Conservation (phyloP, 257 asterid species). For the Jacaranda copaia region DNA sequence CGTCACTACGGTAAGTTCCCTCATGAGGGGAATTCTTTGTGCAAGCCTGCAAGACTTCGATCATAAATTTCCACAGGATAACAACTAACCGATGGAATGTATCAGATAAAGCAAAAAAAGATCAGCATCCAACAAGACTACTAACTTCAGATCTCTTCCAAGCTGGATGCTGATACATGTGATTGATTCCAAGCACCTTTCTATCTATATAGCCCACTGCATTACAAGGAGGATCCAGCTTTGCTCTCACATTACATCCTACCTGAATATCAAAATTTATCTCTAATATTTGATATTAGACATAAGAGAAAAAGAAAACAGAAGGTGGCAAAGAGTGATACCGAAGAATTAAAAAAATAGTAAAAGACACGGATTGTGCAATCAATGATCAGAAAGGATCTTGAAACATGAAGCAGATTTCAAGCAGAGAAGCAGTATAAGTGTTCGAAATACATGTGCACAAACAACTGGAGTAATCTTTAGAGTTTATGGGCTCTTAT, state of each 20-base stretch:
- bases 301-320: background rate
- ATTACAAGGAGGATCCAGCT: slow-evolving; percentile 75
- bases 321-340: background rate
- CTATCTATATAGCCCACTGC: slow-evolving; percentile 83
- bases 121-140: background rate
- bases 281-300: background rate
- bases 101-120: background rate
- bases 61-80: background rate
- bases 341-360: background rate
- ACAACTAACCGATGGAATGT: background rate
- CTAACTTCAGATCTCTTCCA: slow-evolving; percentile 81
- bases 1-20: slow-evolving; percentile 70
- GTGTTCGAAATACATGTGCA: too few species aligned
- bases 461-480: too few species aligned
- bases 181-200: slow-evolving; percentile 71
- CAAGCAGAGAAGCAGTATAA: too few species aligned
- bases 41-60: slow-evolving; percentile 62
- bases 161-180: slow-evolving; percentile 76
- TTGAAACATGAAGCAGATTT: too few species aligned
- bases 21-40: slow-evolving; percentile 62
- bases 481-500: too few species aligned
- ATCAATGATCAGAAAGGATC: background rate
- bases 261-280: slow-evolving; percentile 47
- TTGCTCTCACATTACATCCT: slow-evolving; percentile 67
- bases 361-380: background rate